Percentiles rank a stretch among this genome's conserved stretches.
phyloP scores from a whole-genome alignment of 2,329 filamentous ascomycete species.

The Sporothrix schenckii region DNA sequence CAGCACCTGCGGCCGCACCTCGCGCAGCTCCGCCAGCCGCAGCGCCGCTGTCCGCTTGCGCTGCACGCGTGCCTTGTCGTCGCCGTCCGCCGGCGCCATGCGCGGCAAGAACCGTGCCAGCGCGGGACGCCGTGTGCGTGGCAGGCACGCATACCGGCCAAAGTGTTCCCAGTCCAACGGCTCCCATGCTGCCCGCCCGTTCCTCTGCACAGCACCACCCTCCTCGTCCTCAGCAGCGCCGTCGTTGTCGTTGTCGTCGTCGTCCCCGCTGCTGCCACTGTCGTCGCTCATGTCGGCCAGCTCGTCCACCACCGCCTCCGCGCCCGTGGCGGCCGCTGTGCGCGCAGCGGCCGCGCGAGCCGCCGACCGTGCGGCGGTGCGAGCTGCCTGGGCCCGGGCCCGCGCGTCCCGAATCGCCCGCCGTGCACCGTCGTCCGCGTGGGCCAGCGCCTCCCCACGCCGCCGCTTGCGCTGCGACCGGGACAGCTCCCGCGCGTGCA shows the following conservation, averaged over 20 bases:
- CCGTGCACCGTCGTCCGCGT: conserved; percentile 46
- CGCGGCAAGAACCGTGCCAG: conserved; percentile 77
- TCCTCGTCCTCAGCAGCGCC: conserved; percentile 69
- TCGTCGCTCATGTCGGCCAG: conserved; percentile 15
- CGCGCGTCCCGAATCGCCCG: conserved; percentile 41
- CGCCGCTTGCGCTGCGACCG: conserved; percentile 54
- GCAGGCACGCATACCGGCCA: conserved; percentile 75
- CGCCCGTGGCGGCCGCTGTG: background rate
- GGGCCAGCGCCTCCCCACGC: conserved; percentile 46
- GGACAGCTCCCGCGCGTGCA: conserved; percentile 55
- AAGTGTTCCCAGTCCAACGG: conserved; percentile 84
- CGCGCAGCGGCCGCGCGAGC: conserved; percentile 41
- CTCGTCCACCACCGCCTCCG: background rate
- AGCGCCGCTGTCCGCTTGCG: conserved; percentile 72
- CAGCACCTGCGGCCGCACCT: conserved; percentile 78
- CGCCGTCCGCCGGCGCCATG: conserved; percentile 70
- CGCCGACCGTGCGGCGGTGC: background rate
- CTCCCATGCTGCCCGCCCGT: conserved; percentile 69
- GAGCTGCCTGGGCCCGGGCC: conserved; percentile 42
- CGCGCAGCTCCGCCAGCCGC: conserved; percentile 66
- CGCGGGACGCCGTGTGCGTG: conserved; percentile 71
- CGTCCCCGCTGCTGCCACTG: conserved; percentile 38
- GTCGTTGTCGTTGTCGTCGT: conserved; percentile 61
- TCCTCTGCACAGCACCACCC: conserved; percentile 54
- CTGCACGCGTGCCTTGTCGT: conserved; percentile 76